These are phyloP conservation scores for Austroboletus eburneus DNA, from an alignment of 768 basidiomycete species.

Conservation along the genomic window DNA sequence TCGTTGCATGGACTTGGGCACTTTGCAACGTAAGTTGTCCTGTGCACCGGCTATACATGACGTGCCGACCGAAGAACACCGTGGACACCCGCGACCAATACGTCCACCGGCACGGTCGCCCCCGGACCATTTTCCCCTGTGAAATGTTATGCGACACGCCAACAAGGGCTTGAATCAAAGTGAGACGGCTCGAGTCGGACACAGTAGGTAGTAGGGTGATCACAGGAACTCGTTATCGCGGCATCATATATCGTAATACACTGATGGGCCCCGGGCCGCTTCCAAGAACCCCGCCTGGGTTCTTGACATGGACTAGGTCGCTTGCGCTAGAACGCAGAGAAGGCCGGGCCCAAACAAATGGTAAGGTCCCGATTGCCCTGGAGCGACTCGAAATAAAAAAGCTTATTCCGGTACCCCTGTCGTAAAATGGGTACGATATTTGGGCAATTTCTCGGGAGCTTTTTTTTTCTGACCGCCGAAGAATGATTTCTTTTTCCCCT, in stretches of 20 bases:
- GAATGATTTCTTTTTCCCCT: neutral
- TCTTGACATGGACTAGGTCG: too few relatives aligned
- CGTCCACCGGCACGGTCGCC: neutral
- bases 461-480: constrained; percentile 11
- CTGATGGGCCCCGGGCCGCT: too few relatives aligned
- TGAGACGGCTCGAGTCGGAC: too few relatives aligned
- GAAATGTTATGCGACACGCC: neutral
- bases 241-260: too few relatives aligned
- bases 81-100: constrained; percentile 1
- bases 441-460: neutral
- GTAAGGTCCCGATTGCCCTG: neutral
- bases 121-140: constrained; percentile 8
- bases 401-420: constrained; percentile 6
- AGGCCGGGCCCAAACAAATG: too few relatives aligned
- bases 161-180: too few relatives aligned
- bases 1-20: constrained; percentile 8
- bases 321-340: too few relatives aligned
- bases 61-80: constrained; percentile 6
- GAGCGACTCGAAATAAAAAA: constrained; percentile 3
- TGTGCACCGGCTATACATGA: constrained; percentile 2
- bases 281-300: too few relatives aligned
- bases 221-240: neutral
- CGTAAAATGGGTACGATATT: constrained; percentile 16
- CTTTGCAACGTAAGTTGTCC: constrained; percentile 10
- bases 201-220: neutral